phyloP scores from a whole-genome alignment of 2,329 filamentous ascomycete species.

The Penicillium sp. region DNA sequence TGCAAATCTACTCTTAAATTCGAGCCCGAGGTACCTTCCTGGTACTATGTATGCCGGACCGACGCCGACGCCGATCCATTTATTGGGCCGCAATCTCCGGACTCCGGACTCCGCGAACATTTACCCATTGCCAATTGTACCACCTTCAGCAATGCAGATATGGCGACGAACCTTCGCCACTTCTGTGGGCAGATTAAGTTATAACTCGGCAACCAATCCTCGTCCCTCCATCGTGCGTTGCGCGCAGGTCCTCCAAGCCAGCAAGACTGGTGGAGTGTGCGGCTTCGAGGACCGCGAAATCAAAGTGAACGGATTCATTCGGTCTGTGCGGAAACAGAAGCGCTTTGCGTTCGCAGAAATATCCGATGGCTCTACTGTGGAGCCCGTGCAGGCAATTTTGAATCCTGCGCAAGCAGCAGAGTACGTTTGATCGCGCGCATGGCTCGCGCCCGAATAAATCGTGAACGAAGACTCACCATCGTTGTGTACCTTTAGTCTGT shows the following conservation, averaged over 20 bases:
- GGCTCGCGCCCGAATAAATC: background rate
- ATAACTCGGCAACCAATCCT: constrained; percentile 17
- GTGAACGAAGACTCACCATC: constrained; percentile 16
- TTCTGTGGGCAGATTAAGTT: constrained; percentile 33
- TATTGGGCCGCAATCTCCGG: constrained; percentile 15
- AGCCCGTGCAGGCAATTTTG: constrained; percentile 76
- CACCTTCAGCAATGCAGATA: constrained; percentile 36
- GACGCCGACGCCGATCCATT: constrained; percentile 11
- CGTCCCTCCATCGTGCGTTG: constrained; percentile 33
- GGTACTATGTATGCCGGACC: constrained; percentile 5
- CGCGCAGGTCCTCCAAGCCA: constrained; percentile 38
- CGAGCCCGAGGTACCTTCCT: too few relatives aligned
- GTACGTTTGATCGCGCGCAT: constrained; percentile 49
- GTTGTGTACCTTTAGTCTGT: constrained; percentile 56
- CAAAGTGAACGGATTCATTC: constrained; percentile 71
- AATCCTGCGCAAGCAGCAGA: constrained; percentile 66
- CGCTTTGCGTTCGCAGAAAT: constrained; percentile 76
- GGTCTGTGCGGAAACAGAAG: constrained; percentile 84
- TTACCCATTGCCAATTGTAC: constrained; percentile 13
- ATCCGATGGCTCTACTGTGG: constrained; percentile 78
- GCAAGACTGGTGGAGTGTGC: constrained; percentile 24
- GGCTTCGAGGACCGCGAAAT: constrained; percentile 43
- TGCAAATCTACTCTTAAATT: too few relatives aligned
- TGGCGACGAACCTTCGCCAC: constrained; percentile 41
- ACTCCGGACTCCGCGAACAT: constrained; percentile 10